phyloP scores from a whole-genome alignment of 208 protist species.

The Trypanosoma boissoni region DNA sequence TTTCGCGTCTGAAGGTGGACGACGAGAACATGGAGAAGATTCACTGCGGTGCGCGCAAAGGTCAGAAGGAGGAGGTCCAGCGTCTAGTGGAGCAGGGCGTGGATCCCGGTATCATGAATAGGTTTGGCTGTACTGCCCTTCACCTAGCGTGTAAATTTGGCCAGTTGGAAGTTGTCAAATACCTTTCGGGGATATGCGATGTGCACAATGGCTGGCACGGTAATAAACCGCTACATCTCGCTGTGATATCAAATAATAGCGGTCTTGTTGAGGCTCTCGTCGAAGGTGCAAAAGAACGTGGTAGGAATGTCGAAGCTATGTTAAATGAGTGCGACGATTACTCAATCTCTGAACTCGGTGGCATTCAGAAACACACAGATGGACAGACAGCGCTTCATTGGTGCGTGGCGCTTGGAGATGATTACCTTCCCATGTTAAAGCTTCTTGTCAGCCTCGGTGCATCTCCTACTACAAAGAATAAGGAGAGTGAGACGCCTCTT shows the following conservation, averaged over 20 bases:
- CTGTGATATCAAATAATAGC: constrained; percentile 67
- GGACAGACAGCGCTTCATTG: constrained; percentile 80
- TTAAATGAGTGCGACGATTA: constrained; percentile 81
- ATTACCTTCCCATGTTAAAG: constrained; percentile 70
- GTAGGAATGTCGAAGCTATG: constrained; percentile 47
- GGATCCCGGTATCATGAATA: constrained; percentile 69
- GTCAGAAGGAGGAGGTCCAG: constrained; percentile 69
- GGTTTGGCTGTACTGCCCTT: constrained; percentile 84
- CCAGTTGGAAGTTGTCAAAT: constrained; percentile 63
- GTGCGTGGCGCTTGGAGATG: constrained; percentile 66
- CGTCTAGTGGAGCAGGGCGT: constrained; percentile 71
- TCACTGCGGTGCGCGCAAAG: constrained; percentile 76
- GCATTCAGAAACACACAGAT: constrained; percentile 46
- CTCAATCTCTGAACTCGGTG: constrained; percentile 53
- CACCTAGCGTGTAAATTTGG: constrained; percentile 86
- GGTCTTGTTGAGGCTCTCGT: constrained; percentile 63
- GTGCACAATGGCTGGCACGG: constrained; percentile 71
- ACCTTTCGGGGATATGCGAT: constrained; percentile 58
- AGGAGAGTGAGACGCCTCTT: constrained; percentile 65
- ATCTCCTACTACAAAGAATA: constrained; percentile 68
- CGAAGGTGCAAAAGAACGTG: constrained; percentile 49
- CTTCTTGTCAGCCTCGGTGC: constrained; percentile 64
- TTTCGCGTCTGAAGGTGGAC: constrained; percentile 65
- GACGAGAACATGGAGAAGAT: constrained; percentile 91
- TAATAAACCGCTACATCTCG: constrained; percentile 77